A percentile compares a stretch with the other conserved stretches of the same genome.
Conservation (phyloP, 2,329 filamentous ascomycete species). For the Didymella pinodella region DNA sequence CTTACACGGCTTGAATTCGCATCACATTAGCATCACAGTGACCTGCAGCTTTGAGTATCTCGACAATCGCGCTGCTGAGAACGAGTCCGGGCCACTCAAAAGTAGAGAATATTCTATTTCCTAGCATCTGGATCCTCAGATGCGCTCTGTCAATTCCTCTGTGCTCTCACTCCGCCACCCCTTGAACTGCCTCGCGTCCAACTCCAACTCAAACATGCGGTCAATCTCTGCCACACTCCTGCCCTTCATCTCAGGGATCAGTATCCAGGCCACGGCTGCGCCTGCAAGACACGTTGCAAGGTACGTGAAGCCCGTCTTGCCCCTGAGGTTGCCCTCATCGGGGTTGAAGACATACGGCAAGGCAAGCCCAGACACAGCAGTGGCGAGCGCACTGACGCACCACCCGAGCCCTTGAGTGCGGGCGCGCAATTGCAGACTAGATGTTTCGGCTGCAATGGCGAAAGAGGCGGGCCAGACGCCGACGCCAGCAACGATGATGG, state of each 20-base stretch:
- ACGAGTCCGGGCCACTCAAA: too few species aligned
- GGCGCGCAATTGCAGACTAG: conserved; percentile 55
- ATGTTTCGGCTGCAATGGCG: conserved; percentile 55
- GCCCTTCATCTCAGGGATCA: conserved; percentile 64
- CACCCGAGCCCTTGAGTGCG: conserved; percentile 58
- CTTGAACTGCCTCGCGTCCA: conserved; percentile 31
- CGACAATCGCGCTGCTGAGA: too few species aligned
- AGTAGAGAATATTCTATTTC: too few species aligned
- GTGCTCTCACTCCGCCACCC: conserved; percentile 23
- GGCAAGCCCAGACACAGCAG: conserved; percentile 56
- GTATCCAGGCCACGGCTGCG: conserved; percentile 53
- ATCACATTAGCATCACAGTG: too few species aligned
- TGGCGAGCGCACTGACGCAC: conserved; percentile 52
- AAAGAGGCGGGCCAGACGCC: conserved; percentile 57
- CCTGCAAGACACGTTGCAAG: conserved; percentile 47
- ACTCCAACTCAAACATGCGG: conserved; percentile 41
- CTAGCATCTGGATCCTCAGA: not conserved
- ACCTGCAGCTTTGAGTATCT: too few species aligned
- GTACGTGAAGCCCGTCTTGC: conserved; percentile 55
- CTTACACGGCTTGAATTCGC: too few species aligned
- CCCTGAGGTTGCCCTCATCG: conserved; percentile 53
- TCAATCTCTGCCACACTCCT: conserved; percentile 60
- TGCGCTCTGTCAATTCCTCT: conserved; percentile 10
- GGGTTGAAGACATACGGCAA: conserved; percentile 63
- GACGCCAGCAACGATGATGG: conserved; percentile 55